phyloP scores from a whole-genome alignment of 306 rosid genomes.

The Albizia julibrissin region DNA sequence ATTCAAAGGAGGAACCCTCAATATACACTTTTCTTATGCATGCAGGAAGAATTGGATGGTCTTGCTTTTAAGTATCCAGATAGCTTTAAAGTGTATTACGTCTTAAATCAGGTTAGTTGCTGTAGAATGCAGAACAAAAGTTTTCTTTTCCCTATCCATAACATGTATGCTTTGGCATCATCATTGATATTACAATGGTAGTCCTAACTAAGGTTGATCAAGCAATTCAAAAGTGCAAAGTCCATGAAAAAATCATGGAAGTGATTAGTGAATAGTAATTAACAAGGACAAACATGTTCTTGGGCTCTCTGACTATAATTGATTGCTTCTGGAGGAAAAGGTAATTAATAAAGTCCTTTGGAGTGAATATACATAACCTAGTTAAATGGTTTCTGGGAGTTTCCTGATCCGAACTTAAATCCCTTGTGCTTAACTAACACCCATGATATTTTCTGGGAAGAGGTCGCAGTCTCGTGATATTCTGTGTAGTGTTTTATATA shows the following conservation, averaged over 20 bases:
- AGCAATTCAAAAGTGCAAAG: neutral
- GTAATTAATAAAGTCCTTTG: neutral
- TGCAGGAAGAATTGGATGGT: conserved; percentile 86
- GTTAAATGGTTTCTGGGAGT: too few species aligned
- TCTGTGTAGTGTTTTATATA: neutral
- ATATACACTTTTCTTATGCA: conserved; percentile 1
- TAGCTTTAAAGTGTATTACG: conserved; percentile 71
- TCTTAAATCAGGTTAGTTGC: conserved; percentile 80
- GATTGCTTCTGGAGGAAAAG: neutral
- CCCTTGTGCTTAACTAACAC: neutral
- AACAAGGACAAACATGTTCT: conserved; percentile 9
- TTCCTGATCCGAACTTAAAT: neutral
- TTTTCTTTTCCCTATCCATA: neutral
- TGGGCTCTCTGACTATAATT: neutral
- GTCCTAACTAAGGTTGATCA: neutral
- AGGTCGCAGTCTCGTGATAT: conserved; percentile 43
- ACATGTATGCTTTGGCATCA: neutral
- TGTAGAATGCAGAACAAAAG: conserved; percentile 21
- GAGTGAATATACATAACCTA: neutral
- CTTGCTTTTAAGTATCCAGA: conserved; percentile 73
- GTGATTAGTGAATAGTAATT: neutral
- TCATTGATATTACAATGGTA: neutral
- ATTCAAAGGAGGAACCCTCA: neutral
- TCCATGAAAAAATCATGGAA: neutral
- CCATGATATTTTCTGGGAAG: neutral